phyloP scores from a whole-genome alignment of 2,329 filamentous ascomycete species.

The Exserohilum turcica region DNA sequence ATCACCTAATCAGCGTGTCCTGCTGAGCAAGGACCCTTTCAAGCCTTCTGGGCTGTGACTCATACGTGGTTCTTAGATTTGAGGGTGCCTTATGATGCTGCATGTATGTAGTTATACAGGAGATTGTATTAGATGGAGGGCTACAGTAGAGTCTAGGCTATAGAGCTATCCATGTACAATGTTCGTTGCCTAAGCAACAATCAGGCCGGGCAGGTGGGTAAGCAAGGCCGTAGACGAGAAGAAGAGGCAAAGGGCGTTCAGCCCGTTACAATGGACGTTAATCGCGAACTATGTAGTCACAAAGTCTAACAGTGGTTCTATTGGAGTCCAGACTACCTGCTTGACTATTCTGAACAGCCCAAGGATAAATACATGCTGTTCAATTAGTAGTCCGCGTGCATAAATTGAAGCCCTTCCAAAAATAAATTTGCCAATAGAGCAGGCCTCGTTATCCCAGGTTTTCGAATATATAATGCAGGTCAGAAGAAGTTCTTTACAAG shows the following conservation, averaged over 20 bases:
- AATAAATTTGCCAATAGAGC: not conserved
- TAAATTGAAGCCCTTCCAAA: not conserved
- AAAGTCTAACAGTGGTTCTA: not conserved
- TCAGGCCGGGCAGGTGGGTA: not conserved
- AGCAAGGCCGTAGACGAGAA: not conserved
- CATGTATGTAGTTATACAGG: not conserved
- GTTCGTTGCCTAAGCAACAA: not conserved
- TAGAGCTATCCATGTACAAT: not conserved
- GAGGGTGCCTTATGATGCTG: not conserved
- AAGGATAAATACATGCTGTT: not conserved
- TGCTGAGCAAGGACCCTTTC: not conserved
- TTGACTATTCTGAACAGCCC: not conserved
- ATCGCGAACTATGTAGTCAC: not conserved
- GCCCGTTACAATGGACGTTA: too few relatives aligned
- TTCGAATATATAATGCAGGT: constrained; percentile 1
- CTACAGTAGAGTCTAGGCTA: not conserved
- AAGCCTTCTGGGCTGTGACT: not conserved
- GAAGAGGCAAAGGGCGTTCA: too few relatives aligned
- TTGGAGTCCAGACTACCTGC: not conserved
- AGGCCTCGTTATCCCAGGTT: not conserved
- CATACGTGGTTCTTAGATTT: not conserved
- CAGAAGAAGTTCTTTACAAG: not conserved
- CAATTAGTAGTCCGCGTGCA: not conserved
- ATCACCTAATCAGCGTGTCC: not conserved
- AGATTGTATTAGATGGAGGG: not conserved